Evolutionary conservation across 768 basidiomycete genomes (phyloP).

Genomic region (Xerocomellus intermedius): DNA sequence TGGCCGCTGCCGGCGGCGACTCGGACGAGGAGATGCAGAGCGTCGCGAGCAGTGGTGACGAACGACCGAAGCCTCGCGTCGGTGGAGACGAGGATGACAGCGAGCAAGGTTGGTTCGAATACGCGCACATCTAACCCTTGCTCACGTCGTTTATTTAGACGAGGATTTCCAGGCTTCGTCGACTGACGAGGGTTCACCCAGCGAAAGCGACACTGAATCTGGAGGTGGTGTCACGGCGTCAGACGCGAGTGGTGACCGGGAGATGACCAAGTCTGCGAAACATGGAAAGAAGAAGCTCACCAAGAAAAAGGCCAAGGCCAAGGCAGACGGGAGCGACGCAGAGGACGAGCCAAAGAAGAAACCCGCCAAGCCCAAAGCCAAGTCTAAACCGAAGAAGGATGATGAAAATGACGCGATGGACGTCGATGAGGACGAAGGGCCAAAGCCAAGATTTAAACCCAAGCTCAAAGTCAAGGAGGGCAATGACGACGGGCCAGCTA

Average conservation of each 20-base stretch:
- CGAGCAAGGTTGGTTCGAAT: conserved; percentile 52
- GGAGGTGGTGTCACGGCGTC: conserved; percentile 76
- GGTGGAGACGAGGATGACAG: conserved; percentile 70
- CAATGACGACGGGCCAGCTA: conserved; percentile 55
- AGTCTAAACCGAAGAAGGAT: conserved; percentile 41
- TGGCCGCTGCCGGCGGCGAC: conserved; percentile 61
- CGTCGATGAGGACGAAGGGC: conserved; percentile 40
- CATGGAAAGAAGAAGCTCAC: conserved; percentile 37
- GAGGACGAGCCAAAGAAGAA: conserved; percentile 51
- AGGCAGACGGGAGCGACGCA: conserved; percentile 43
- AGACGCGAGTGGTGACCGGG: conserved; percentile 79
- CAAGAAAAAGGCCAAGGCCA: conserved; percentile 44
- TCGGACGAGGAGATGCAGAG: conserved; percentile 86
- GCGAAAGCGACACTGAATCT: conserved; percentile 61
- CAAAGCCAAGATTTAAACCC: conserved; percentile 40
- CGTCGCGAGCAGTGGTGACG: conserved; percentile 67
- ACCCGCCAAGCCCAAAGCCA: conserved; percentile 40
- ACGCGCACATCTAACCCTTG: neutral
- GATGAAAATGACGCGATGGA: conserved; percentile 51
- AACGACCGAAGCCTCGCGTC: conserved; percentile 49
- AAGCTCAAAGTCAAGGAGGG: conserved; percentile 36
- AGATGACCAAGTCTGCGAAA: conserved; percentile 44
- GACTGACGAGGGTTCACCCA: conserved; percentile 88
- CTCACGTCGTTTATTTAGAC: conserved; percentile 43
- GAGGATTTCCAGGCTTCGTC: conserved; percentile 89